Evolutionary conservation across 176 grass and related monocot genomes (phyloP).

Genomic region (Hsuehochloa calcarea): DNA sequence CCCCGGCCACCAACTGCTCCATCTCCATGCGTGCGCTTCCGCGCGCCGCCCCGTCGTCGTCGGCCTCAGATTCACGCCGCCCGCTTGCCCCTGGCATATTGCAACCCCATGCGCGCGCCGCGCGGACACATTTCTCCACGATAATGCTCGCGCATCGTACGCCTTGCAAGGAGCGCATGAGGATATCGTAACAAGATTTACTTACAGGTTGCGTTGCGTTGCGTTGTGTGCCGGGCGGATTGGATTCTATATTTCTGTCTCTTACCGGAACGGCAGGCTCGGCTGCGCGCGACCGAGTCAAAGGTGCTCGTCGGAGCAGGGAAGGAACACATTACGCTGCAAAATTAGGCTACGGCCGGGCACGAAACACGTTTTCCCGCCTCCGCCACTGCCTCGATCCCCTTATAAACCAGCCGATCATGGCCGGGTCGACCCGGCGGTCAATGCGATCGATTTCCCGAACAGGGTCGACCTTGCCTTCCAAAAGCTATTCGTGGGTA

Average conservation of each 20-base stretch:
- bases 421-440: background rate
- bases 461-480: background rate
- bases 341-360: background rate
- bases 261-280: background rate
- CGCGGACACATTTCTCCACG: too few species aligned
- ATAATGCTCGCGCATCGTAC: background rate
- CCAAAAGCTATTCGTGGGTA: background rate
- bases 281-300: background rate
- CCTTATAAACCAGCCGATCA: background rate
- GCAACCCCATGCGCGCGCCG: too few species aligned
- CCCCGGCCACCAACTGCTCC: too few species aligned
- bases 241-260: background rate
- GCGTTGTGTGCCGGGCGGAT: background rate
- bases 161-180: background rate
- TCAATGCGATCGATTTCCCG: conserved; percentile 20
- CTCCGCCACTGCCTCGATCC: background rate
- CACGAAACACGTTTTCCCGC: background rate
- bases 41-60: too few species aligned
- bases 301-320: background rate
- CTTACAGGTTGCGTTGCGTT: too few species aligned
- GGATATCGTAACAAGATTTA: too few species aligned
- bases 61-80: too few species aligned
- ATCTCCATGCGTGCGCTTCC: too few species aligned
- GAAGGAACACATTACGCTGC: background rate
- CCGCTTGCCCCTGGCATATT: too few species aligned